Conservation (phyloP, 2,329 filamentous ascomycete genomes). For the Myriosclerotinia scirpicola region DNA sequence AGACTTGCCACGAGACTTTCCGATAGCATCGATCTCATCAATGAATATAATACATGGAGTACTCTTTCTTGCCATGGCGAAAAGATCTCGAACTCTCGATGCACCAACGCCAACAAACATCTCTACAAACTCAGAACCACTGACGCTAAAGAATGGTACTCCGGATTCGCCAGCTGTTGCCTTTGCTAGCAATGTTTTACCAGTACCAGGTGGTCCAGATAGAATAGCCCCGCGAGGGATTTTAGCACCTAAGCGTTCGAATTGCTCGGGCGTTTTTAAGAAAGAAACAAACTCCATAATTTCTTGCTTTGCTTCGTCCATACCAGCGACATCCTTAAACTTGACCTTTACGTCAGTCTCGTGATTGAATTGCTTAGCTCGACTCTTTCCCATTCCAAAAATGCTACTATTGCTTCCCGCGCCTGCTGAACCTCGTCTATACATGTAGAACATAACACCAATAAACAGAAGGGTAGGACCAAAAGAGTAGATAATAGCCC, state of each 20-base stretch:
- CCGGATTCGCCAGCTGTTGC: slow-evolving; percentile 95
- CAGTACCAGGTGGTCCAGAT: slow-evolving; percentile 95
- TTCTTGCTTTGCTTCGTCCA: slow-evolving; percentile 97
- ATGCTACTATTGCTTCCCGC: slow-evolving; percentile 72
- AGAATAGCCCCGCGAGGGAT: slow-evolving; percentile 96
- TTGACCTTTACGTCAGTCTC: slow-evolving; percentile 96
- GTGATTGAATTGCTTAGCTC: slow-evolving; percentile 96
- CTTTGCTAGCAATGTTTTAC: slow-evolving; percentile 96
- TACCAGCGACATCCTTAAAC: slow-evolving; percentile 93
- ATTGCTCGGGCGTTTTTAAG: slow-evolving; percentile 87
- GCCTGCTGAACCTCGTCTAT: slow-evolving; percentile 69
- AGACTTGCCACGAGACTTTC: slow-evolving; percentile 80
- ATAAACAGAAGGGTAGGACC: slow-evolving; percentile 79
- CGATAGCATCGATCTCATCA: slow-evolving; percentile 98
- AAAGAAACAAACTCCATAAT: slow-evolving; percentile 99
- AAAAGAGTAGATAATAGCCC: slow-evolving; percentile 45
- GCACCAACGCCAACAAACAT: slow-evolving; percentile 99
- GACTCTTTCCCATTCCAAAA: slow-evolving; percentile 94
- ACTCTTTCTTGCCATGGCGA: slow-evolving; percentile 91
- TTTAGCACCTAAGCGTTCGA: slow-evolving; percentile 93
- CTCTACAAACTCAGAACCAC: slow-evolving; percentile 97
- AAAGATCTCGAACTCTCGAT: slow-evolving; percentile 90
- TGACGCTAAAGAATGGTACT: slow-evolving; percentile 97
- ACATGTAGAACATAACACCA: slow-evolving; percentile 77
- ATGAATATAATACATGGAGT: slow-evolving; percentile 99